phyloP scores from a whole-genome alignment of 345 rosid genomes.

The Acer saccharum region DNA sequence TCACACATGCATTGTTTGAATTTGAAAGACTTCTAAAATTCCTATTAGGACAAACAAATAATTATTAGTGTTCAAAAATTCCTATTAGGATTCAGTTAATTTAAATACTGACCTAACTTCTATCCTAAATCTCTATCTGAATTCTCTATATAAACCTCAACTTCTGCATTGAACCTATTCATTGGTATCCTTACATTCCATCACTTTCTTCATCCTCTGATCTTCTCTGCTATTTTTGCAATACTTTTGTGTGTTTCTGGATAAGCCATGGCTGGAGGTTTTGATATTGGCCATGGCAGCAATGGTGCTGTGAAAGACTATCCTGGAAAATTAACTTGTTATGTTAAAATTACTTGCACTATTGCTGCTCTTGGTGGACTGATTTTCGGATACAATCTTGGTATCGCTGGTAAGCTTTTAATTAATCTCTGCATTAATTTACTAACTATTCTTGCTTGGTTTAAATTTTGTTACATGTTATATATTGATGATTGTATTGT shows the following conservation, averaged over 20 bases:
- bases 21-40: too few species aligned
- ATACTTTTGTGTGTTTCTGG: too few species aligned
- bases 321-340: not conserved
- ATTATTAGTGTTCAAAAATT: too few species aligned
- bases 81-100: too few species aligned
- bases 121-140: not conserved
- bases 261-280: not conserved
- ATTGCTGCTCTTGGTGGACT: slow-evolving; percentile 36
- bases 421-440: too few species aligned
- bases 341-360: slow-evolving; percentile 8
- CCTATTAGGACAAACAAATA: too few species aligned
- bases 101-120: too few species aligned
- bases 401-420: slow-evolving; percentile 32
- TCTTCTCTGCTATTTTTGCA: too few species aligned
- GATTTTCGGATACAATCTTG: slow-evolving; percentile 46
- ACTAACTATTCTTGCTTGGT: not conserved
- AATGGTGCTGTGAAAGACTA: not conserved
- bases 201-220: too few species aligned
- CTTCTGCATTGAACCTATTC: not conserved
- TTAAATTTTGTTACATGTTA: not conserved
- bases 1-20: too few species aligned
- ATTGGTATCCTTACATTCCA: too few species aligned
- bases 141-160: not conserved
- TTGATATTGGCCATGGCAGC: not conserved
- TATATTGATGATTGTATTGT: too few species aligned